Percentiles rank a stretch among this genome's conserved stretches.
These are phyloP conservation scores for Zoysia pacifica DNA, from an alignment of 176 grass and related monocot species.

Conservation along the genomic window DNA sequence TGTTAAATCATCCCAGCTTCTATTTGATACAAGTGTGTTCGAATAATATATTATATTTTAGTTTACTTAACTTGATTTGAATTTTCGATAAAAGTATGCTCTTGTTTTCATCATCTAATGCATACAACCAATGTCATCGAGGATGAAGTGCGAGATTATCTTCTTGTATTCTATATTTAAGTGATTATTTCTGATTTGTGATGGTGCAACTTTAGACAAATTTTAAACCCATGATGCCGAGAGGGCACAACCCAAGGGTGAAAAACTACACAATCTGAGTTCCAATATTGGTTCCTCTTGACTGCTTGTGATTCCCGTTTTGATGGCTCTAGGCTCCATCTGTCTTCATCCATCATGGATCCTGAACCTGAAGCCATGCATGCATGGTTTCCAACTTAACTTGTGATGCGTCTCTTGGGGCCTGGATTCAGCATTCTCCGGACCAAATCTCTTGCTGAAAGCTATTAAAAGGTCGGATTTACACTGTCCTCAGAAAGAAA, in stretches of 20 bases:
- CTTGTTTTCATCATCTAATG: too few relatives aligned
- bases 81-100: too few relatives aligned
- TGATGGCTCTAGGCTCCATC: too few relatives aligned
- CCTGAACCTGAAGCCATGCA: slow-evolving; percentile 2
- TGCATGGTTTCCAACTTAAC: slow-evolving; percentile 1
- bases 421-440: background rate
- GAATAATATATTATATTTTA: background rate
- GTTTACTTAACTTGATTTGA: too few relatives aligned
- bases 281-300: background rate
- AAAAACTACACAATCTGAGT: background rate
- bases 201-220: background rate
- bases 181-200: background rate
- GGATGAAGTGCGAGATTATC: too few relatives aligned
- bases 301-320: background rate
- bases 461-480: background rate
- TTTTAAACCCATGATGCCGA: background rate
- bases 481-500: background rate
- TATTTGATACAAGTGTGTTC: background rate
- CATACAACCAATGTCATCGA: too few relatives aligned
- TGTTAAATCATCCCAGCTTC: too few relatives aligned
- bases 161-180: too few relatives aligned
- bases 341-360: background rate
- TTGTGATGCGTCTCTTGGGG: background rate
- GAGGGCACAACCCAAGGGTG: background rate
- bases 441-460: background rate